A percentile compares a stretch with the other conserved stretches of the same genome.
These are phyloP conservation scores for Sarocladiaceae sp. DNA, from an alignment of 2,329 filamentous ascomycete genomes.

Conservation along the genomic window DNA sequence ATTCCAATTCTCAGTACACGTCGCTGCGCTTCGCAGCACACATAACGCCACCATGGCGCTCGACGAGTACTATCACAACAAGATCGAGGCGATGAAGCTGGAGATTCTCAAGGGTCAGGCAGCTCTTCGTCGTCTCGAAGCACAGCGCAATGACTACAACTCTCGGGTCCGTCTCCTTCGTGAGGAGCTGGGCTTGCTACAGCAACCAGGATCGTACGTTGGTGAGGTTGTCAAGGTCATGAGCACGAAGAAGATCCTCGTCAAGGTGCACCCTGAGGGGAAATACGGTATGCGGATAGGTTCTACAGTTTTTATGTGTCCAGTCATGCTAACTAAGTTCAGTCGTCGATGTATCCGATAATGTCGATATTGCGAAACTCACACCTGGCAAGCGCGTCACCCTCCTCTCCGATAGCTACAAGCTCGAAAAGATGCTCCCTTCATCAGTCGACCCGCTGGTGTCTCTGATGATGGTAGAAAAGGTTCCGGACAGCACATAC, in stretches of 20 bases:
- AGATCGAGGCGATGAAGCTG: constrained; percentile 99
- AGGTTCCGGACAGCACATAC: constrained; percentile 98
- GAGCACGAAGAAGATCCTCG: constrained; percentile 98
- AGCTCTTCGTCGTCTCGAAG: constrained; percentile 88
- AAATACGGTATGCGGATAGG: constrained; percentile 79
- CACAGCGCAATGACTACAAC: constrained; percentile 99
- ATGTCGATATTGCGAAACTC: constrained; percentile 91
- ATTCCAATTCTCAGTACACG: constrained; percentile 4
- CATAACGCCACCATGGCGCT: constrained; percentile 74
- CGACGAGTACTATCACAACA: constrained; percentile 99
- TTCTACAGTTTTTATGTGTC: neutral
- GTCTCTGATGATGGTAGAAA: constrained; percentile 99
- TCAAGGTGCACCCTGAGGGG: constrained; percentile 98
- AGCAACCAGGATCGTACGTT: constrained; percentile 97
- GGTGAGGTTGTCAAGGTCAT: constrained; percentile 99
- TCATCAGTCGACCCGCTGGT: constrained; percentile 98
- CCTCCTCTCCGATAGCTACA: constrained; percentile 94
- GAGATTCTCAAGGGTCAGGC: constrained; percentile 99
- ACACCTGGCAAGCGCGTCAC: constrained; percentile 97
- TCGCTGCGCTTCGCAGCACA: constrained; percentile 11
- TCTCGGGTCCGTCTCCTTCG: constrained; percentile 90
- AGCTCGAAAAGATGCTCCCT: constrained; percentile 96
- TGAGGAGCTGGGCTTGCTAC: constrained; percentile 91
- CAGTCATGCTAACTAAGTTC: constrained; percentile 10
- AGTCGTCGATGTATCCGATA: constrained; percentile 96